Evolutionary conservation across 192 early-diverging fungal genomes (phyloP).

Genomic region (Linnemannia zychae): DNA sequence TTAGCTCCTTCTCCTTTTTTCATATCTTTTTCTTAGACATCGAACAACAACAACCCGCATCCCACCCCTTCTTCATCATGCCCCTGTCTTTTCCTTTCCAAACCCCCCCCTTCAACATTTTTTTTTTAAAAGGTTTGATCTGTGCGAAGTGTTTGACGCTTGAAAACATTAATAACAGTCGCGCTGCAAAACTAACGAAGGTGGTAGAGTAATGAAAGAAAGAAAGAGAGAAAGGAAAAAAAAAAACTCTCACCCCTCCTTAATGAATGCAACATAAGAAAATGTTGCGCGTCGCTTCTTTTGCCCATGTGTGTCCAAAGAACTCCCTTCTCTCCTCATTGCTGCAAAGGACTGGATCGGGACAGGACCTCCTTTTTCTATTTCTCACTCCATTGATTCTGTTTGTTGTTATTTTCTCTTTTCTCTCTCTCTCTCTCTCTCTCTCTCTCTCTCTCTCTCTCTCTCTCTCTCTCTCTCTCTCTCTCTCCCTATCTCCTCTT

Average conservation of each 20-base stretch:
- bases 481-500: neutral
- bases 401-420: neutral
- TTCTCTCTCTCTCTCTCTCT: neutral
- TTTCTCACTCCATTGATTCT: neutral
- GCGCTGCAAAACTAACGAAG: no score
- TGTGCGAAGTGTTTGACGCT: no score
- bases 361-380: neutral
- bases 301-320: neutral
- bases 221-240: neutral
- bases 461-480: neutral
- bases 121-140: no score
- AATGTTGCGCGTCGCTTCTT: neutral
- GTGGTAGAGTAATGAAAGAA: no score
- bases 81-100: no score
- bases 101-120: no score
- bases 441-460: neutral
- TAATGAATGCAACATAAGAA: neutral
- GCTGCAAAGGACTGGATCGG: no score
- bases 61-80: no score
- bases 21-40: no score
- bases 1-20: no score
- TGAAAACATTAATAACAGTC: no score
- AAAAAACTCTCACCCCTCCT: conserved; percentile 2
- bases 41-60: no score
- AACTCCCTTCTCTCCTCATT: neutral